Evolutionary conservation across 305 asterid species (phyloP).

Genomic region (Fraxinus dipetala): DNA sequence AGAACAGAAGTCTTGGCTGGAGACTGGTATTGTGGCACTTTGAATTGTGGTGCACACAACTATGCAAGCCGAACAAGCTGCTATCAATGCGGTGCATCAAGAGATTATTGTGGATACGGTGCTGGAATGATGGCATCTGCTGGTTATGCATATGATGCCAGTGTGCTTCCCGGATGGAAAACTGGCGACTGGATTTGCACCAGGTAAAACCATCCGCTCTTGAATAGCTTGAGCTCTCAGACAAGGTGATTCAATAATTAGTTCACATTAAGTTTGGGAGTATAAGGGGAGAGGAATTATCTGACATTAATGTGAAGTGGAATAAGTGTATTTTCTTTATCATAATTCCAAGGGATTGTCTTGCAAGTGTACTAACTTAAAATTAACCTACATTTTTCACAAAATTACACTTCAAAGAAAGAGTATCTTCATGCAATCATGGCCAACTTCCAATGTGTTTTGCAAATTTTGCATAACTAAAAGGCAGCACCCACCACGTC

Average conservation of each 20-base stretch:
- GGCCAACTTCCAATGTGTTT: not conserved
- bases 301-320: not conserved
- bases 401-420: not conserved
- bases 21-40: conserved; percentile 44
- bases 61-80: conserved; percentile 49
- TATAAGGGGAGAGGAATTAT: not conserved
- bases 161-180: conserved; percentile 52
- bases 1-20: conserved; percentile 46
- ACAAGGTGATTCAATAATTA: not conserved
- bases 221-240: not conserved
- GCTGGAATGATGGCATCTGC: conserved; percentile 27
- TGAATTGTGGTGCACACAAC: conserved; percentile 46
- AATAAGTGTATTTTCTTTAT: not conserved
- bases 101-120: conserved; percentile 31
- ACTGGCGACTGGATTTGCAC: conserved; percentile 58
- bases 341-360: not conserved
- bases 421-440: not conserved
- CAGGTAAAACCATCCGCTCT: conserved; percentile 24
- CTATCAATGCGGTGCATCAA: conserved; percentile 35
- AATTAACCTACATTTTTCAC: not conserved
- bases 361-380: not conserved
- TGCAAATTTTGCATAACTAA: not conserved
- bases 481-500: not conserved
- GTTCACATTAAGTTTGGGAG: not conserved
- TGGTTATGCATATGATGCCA: conserved; percentile 38